Base-by-base conservation (phyloP, 192 early-diverging fungal genomes). In the Globomyces pollinis-pini region DNA sequence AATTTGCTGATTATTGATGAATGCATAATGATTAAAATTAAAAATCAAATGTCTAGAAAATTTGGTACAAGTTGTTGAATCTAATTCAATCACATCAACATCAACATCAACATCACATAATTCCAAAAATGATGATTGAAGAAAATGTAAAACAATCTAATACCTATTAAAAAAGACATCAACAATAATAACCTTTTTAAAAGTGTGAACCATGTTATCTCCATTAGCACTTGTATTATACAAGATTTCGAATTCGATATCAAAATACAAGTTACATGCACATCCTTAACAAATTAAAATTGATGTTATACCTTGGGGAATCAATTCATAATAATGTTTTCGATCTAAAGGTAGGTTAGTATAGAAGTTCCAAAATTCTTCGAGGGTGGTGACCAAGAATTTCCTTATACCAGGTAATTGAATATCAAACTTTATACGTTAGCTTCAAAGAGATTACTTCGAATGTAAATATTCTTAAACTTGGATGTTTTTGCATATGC, bases 261-360 rank as follows among this genome's bases (percentile, higher is more conserved):
- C 68, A 33, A 69, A 69, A 47, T 69, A 69, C 31, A 67, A 36
- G 20, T 51, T 41, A 60, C 62, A 64, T n/a, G 68, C 50, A 24
- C 16, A n/a, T n/a, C n/a, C n/a, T n/a, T n/a, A n/a, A n/a, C n/a
- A n/a, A n/a, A n/a, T n/a, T n/a, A n/a, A n/a, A n/a, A n/a, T n/a
- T n/a, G n/a, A n/a, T n/a, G n/a, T n/a, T n/a, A n/a, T 9, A 30
- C 38, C 51, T 50, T 70, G 59, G 11, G 15, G 18, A 1, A 70
- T 62, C 16, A 63, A 13, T 45, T 70, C 68, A 53, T 70, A 70
- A 33, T 30, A 66, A 23, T 53, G 36, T 5, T 44, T 57, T 18
- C 53, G 29, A 9, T 31, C 23, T 16, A 26, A 20, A 3, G 13
- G n/a, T 50, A 63, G 28, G 42, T 70, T 66, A 21, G 35, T 32